Evolutionary conservation across 495 filamentous ascomycete genomes (phyloP).

Genomic region (Penicillium taxi): DNA sequence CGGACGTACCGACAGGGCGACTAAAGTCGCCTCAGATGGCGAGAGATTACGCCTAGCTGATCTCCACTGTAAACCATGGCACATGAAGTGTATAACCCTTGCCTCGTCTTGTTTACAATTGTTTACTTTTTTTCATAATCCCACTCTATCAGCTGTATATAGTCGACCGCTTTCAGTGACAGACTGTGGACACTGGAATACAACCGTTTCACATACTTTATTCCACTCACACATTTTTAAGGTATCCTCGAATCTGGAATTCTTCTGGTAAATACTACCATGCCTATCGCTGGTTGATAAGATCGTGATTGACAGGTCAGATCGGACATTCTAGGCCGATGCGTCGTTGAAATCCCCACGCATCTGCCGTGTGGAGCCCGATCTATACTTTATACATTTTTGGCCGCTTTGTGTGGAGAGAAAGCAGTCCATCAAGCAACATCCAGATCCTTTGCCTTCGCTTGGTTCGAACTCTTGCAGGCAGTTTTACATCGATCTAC

Average conservation of each 20-base stretch:
- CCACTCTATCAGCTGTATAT: too few species aligned
- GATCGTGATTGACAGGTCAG: conserved; percentile 6
- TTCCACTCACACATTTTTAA: conserved; percentile 1
- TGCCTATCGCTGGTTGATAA: not conserved
- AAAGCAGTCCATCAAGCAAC: too few species aligned
- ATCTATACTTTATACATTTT: too few species aligned
- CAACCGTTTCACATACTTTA: conserved; percentile 20
- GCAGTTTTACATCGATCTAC: not conserved
- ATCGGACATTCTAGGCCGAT: conserved; percentile 6
- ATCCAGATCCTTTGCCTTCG: too few species aligned
- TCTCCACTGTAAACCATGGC: too few species aligned
- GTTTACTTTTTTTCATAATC: not conserved
- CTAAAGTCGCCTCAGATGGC: conserved; percentile 7
- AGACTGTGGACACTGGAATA: conserved; percentile 10
- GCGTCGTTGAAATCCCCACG: conserved; percentile 9
- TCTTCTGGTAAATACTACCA: conserved; percentile 2
- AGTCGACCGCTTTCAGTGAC: conserved; percentile 15
- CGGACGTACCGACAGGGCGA: conserved; percentile 8
- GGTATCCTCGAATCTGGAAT: not conserved
- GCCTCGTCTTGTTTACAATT: conserved; percentile 9
- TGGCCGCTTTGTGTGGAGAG: too few species aligned
- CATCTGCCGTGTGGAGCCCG: conserved; percentile 4
- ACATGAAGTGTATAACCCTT: conserved; percentile 19
- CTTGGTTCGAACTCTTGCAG: too few species aligned
- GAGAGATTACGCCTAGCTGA: conserved; percentile 4